These are phyloP conservation scores for Volvox reticuliferus DNA, from an alignment of 139 green algal genomes.

Conservation along the genomic window DNA sequence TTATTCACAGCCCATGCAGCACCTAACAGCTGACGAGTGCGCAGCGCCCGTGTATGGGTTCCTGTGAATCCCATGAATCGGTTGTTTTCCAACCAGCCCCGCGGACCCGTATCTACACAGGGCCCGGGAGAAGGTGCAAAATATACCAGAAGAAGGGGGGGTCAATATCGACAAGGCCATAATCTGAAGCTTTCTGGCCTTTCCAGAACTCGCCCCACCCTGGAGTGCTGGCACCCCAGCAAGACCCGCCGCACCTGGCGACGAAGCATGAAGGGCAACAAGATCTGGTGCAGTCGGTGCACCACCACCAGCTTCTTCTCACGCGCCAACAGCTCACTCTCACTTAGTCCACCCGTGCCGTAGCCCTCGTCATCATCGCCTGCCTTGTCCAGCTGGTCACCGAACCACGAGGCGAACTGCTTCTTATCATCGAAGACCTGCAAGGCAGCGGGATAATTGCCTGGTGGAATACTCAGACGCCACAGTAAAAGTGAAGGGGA, in stretches of 20 bases:
- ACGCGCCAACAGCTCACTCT: slow-evolving; percentile 54
- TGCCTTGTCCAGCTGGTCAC: slow-evolving; percentile 67
- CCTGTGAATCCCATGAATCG: too few species aligned
- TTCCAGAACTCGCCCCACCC: too few species aligned
- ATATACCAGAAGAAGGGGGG: too few species aligned
- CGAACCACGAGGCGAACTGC: slow-evolving; percentile 94
- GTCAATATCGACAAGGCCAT: too few species aligned
- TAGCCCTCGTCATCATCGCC: slow-evolving; percentile 17
- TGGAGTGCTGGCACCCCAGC: too few species aligned
- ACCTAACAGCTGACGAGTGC: too few species aligned
- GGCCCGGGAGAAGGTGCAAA: too few species aligned
- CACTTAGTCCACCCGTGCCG: neutral
- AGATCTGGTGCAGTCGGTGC: slow-evolving; percentile 88
- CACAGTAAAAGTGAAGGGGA: neutral
- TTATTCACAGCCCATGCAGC: too few species aligned
- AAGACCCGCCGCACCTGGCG: slow-evolving; percentile 69
- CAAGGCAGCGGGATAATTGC: neutral
- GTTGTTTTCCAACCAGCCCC: too few species aligned
- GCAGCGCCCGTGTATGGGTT: too few species aligned
- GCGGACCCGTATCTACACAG: too few species aligned
- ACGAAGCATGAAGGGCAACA: slow-evolving; percentile 99
- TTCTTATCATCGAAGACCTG: slow-evolving; percentile 97
- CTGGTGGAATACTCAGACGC: neutral
- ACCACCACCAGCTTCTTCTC: slow-evolving; percentile 95
- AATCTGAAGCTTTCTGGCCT: too few species aligned